phyloP scores from a whole-genome alignment of 2,329 filamentous ascomycete genomes.

The Cercospora sojina region DNA sequence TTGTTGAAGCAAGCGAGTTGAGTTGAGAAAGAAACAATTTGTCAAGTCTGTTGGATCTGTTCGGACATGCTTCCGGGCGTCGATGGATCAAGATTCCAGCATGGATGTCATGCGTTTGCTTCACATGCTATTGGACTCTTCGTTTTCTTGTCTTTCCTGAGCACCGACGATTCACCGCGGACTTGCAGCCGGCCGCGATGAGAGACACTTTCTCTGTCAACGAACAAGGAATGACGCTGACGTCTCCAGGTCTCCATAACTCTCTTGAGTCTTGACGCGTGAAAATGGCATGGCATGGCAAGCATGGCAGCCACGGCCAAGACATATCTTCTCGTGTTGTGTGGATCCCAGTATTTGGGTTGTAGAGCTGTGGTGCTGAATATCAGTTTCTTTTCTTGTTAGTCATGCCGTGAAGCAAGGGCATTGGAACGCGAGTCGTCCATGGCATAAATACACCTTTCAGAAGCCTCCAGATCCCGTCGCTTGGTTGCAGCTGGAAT shows the following conservation, averaged over 20 bases:
- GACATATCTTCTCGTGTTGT: not conserved
- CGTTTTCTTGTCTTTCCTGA: not conserved
- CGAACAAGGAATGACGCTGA: not conserved
- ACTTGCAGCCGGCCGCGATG: not conserved
- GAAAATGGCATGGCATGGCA: not conserved
- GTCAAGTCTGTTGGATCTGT: not conserved
- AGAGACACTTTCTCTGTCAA: not conserved
- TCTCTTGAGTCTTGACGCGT: not conserved
- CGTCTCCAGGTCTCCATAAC: not conserved
- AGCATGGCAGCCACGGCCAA: not conserved
- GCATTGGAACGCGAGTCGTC: not conserved
- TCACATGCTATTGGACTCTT: not conserved
- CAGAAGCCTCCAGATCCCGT: not conserved
- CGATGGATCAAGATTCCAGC: not conserved
- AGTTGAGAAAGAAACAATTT: too few relatives aligned
- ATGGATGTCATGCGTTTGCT: slow-evolving; percentile 1
- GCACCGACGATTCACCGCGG: not conserved
- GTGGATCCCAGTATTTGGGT: not conserved
- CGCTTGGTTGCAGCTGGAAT: not conserved
- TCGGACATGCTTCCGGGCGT: not conserved
- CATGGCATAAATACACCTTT: not conserved
- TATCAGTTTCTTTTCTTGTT: not conserved
- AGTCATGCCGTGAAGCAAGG: not conserved
- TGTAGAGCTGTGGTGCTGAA: not conserved
- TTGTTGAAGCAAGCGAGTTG: not conserved